Base-by-base conservation (phyloP, 805 yeast species). In the Kodamaea sagamina region DNA sequence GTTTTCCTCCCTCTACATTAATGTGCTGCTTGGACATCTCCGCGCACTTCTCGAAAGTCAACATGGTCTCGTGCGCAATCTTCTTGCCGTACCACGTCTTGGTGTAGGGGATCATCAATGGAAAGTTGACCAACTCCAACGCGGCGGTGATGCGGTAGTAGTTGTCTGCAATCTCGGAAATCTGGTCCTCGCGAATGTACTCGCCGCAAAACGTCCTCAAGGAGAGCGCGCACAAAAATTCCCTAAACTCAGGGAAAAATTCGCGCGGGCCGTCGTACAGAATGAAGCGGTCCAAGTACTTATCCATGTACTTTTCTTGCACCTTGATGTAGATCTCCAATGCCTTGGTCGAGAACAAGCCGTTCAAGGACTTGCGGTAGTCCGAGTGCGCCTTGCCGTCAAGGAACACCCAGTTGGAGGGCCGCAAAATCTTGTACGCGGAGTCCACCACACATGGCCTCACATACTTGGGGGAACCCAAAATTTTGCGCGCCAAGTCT, bases 401-500 rank as follows among this genome's bases (percentile, higher is more conserved):
- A 58, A 89, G 69, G 65, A 93, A 93, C 27, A 93, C 99, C 99
- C 99, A 93, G 73, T 92, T 93, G 36, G 92, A 76, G 36, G 98
- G 97, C 67, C 98, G 82, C 58, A 93, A 73, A 52, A 93, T 88
- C 68, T 93, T 93, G 50, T 83, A 76, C 15, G 99, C 99, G 42
- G 89, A 98, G 62, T 93, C 99, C 51, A 93, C 99, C 47, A 93
- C 96, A 71, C 99, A 93, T 4, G 99, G 99, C 66, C 89, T 89
- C 48, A 89, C 97, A 59, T 77, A 93, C 37, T 80, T 76, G 29
- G 97, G 95, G 13, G 95, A 81, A 59, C 80, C 83, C 56, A 92
- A 75, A 47, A 89, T 81, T 58, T 90, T 90, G 63, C 97, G 81
- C 22, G 96, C 86, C 48, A 90, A 72, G 54, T 89, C 97, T 60